A percentile compares a stretch with the other conserved stretches of the same genome.
Conservation (phyloP, 1,284 basidiomycete genomes). For the Pholiota adiposa region DNA sequence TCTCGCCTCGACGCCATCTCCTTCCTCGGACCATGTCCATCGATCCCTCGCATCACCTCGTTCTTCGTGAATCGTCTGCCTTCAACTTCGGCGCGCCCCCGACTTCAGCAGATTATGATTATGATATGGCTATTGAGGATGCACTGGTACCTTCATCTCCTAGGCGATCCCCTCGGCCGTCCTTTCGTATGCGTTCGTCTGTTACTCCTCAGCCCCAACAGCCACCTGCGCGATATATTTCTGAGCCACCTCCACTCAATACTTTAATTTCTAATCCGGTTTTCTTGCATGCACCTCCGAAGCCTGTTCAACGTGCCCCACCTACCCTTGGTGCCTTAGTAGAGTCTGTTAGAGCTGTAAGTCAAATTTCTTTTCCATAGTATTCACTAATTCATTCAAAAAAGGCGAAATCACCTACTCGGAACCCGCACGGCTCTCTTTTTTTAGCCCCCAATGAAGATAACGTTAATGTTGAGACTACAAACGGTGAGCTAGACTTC, state of each 20-base stretch:
- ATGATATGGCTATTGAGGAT: constrained; percentile 31
- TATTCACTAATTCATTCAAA: constrained; percentile 4
- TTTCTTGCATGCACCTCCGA: constrained; percentile 64
- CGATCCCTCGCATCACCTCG: constrained; percentile 51
- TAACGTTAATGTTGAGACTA: constrained; percentile 29
- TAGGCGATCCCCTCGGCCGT: constrained; percentile 44
- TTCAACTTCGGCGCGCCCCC: constrained; percentile 25
- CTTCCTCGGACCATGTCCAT: constrained; percentile 64
- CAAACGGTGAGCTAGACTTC: constrained; percentile 37
- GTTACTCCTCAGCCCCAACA: constrained; percentile 66
- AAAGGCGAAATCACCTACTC: constrained; percentile 49
- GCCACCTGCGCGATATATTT: constrained; percentile 49
- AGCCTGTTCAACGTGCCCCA: constrained; percentile 31
- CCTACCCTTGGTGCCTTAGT: constrained; percentile 66
- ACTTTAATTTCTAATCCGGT: constrained; percentile 63
- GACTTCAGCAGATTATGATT: constrained; percentile 13
- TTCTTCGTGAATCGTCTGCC: constrained; percentile 39
- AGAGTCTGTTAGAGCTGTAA: constrained; percentile 58
- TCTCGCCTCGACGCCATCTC: constrained; percentile 41
- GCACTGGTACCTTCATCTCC: constrained; percentile 37
- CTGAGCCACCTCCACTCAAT: constrained; percentile 71
- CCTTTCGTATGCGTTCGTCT: constrained; percentile 66
- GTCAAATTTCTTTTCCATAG: constrained; percentile 28
- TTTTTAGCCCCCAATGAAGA: constrained; percentile 42
- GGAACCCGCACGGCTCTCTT: constrained; percentile 55